These are phyloP conservation scores for Phaeolepiota aurea DNA, from an alignment of 768 basidiomycete species.

Conservation along the genomic window DNA sequence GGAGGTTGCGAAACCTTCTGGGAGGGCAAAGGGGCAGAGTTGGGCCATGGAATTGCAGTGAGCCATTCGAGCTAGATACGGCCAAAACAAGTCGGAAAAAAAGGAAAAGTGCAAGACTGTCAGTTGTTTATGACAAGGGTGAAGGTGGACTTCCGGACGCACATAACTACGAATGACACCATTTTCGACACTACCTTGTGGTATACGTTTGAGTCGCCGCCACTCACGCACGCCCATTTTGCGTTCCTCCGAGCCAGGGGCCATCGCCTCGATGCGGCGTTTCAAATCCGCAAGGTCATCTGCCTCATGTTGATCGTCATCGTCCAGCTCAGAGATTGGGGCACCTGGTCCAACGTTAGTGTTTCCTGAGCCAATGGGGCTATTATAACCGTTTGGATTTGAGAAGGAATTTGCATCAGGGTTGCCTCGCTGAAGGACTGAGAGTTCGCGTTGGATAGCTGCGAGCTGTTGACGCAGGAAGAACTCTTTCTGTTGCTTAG, in stretches of 20 bases:
- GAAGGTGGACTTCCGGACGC: constrained; percentile 20
- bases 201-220: constrained; percentile 79
- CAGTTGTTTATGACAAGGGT: background rate
- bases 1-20: constrained; percentile 9
- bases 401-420: constrained; percentile 7
- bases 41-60: constrained; percentile 78
- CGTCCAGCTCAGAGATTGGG: constrained; percentile 65
- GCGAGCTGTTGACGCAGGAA: constrained; percentile 80
- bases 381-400: constrained; percentile 9
- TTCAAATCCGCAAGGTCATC: constrained; percentile 72
- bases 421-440: constrained; percentile 35
- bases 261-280: constrained; percentile 68
- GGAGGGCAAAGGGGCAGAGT: constrained; percentile 20
- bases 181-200: constrained; percentile 83
- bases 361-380: constrained; percentile 9
- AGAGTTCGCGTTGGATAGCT: constrained; percentile 72
- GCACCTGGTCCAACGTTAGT: constrained; percentile 18
- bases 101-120: background rate
- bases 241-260: constrained; percentile 67
- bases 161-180: constrained; percentile 84
- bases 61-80: constrained; percentile 79
- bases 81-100: constrained; percentile 8
- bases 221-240: constrained; percentile 80
- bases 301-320: constrained; percentile 74
- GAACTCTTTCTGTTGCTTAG: constrained; percentile 83